phyloP scores from a whole-genome alignment of 352 stramenopile species.

The Pythium periplocum region DNA sequence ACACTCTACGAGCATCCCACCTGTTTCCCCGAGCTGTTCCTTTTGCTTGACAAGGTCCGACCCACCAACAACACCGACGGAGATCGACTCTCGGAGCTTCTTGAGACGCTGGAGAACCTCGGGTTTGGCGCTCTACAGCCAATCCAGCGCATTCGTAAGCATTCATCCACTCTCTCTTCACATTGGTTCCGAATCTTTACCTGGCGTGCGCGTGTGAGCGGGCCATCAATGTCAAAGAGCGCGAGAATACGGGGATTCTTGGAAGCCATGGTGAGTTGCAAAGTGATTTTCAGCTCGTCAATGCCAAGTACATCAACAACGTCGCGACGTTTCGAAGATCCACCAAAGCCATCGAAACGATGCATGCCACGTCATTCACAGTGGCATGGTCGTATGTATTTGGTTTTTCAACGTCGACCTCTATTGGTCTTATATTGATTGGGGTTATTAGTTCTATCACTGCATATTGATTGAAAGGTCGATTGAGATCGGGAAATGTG shows the following conservation, averaged over 20 bases:
- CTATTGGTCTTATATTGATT: too few relatives aligned
- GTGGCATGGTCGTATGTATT: too few relatives aligned
- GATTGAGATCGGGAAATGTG: too few relatives aligned
- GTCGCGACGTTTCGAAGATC: too few relatives aligned
- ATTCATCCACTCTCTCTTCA: too few relatives aligned
- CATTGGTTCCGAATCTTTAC: conserved; percentile 18
- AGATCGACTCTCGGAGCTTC: conserved; percentile 91
- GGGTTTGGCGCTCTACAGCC: conserved; percentile 66
- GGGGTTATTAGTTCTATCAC: too few relatives aligned
- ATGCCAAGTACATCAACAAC: too few relatives aligned
- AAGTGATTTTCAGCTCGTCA: too few relatives aligned
- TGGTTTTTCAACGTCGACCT: too few relatives aligned
- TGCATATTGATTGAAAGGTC: too few relatives aligned
- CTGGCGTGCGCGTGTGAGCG: conserved; percentile 93
- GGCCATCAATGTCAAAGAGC: conserved; percentile 99
- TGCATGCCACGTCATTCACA: too few relatives aligned
- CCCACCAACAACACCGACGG: conserved; percentile 96
- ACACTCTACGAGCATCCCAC: conserved; percentile 24
- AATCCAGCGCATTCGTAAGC: not conserved
- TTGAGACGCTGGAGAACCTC: conserved; percentile 94
- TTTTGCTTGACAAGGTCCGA: conserved; percentile 99
- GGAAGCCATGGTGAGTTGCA: conserved; percentile 14
- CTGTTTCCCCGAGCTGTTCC: conserved; percentile 95
- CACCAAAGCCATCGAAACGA: too few relatives aligned
- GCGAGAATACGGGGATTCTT: conserved; percentile 93